Evolutionary conservation across 1,284 basidiomycete genomes (phyloP).

Genomic region (Athelia psychrophila): DNA sequence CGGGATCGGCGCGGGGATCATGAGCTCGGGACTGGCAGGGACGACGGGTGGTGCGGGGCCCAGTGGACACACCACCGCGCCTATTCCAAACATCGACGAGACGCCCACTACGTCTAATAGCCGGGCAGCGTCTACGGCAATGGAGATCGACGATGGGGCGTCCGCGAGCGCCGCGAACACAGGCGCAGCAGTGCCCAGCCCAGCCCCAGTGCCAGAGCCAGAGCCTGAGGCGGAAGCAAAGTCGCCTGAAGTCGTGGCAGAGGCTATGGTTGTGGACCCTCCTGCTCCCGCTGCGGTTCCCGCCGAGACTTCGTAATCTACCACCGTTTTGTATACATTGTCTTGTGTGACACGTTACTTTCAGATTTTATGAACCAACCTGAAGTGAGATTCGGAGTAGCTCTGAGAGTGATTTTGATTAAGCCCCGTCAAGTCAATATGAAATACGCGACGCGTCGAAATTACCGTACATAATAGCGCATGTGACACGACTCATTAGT

Average conservation of each 20-base stretch:
- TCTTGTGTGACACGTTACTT: too few species aligned
- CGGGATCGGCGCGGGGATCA: constrained; percentile 65
- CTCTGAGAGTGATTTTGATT: too few species aligned
- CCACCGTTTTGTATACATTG: too few species aligned
- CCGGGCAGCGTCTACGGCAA: not conserved
- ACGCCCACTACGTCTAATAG: not conserved
- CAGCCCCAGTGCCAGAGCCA: not conserved
- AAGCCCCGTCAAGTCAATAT: too few species aligned
- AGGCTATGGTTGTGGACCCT: not conserved
- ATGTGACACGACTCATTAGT: too few species aligned
- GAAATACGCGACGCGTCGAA: too few species aligned
- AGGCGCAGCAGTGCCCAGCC: not conserved
- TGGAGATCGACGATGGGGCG: not conserved
- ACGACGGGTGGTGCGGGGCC: constrained; percentile 69
- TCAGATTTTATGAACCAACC: too few species aligned
- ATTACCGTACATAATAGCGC: too few species aligned
- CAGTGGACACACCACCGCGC: constrained; percentile 57
- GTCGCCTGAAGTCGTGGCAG: not conserved
- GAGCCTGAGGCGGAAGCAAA: not conserved
- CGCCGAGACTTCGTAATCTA: too few species aligned
- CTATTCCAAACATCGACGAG: not conserved
- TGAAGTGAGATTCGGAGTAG: too few species aligned
- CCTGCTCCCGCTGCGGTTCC: not conserved
- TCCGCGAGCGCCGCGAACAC: not conserved
- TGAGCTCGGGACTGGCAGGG: constrained; percentile 53